Evolutionary conservation across 2,329 filamentous ascomycete species (phyloP), one percentile per base, ranked within the genome.

Genomic region (Talaromyces sp.): DNA sequence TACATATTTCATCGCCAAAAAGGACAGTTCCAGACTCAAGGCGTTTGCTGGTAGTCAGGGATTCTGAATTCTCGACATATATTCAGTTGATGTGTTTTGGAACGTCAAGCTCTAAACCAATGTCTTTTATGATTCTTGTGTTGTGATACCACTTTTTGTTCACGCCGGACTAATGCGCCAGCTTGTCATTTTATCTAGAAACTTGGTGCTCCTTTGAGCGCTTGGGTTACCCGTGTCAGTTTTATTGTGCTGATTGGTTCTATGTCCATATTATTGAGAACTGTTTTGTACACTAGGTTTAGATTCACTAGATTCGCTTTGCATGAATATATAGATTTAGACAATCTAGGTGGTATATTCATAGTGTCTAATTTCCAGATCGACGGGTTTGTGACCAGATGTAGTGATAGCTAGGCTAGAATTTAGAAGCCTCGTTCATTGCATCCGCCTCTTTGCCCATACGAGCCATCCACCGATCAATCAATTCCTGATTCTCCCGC

Each of bases 391-490:
- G 3, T n/a, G 19, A 11, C 36, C 13, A 11, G 8, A 57, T 33
- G 28, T 71, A 66, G 78, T 54, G 11, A 25, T 17, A 2, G 8
- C 33, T 75, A 77, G 64, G 8, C 48, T 75, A 77, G 64, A 73
- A 80, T 48, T 74, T 78, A 37, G 77, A 77, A 58, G 77, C 74
- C 53, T 81, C 71, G 67, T 97, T 97, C 87, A 96, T 92, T 62
- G 84, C 86, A 57, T 94, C 89, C 10, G 89, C 93, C 76, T 97
- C 92, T 69, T 87, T 83, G 3, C 86, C 88, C 83, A 94, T 94
- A 63, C 88, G 81, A 69, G 84, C 85, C 88, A 97, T 92, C 91
- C 92, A 97, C 56, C 94, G 82, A 70, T 91, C 88, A 55, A 97
- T 86, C 57, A 99, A 80, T 64, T 96, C 89, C 69, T 89, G 86